These are phyloP conservation scores for Pythium graminicola DNA, from an alignment of 352 stramenopile genomes.

Conservation along the genomic window DNA sequence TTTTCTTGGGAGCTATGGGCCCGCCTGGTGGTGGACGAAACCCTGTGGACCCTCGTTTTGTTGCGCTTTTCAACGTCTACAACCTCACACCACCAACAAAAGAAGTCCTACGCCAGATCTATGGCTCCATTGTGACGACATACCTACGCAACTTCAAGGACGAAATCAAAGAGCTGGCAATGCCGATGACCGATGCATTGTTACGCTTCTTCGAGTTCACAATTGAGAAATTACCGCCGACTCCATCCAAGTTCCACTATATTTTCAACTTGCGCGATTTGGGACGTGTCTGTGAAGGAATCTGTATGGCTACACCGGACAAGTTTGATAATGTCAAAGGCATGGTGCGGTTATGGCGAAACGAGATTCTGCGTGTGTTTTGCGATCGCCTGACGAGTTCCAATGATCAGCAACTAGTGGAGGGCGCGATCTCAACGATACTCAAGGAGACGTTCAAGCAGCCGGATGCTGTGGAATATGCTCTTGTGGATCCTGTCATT, in stretches of 20 bases:
- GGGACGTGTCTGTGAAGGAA: slow-evolving; percentile 90
- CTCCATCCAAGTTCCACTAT: slow-evolving; percentile 90
- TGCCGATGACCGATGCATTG: slow-evolving; percentile 79
- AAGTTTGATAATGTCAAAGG: slow-evolving; percentile 59
- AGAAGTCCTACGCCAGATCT: slow-evolving; percentile 85
- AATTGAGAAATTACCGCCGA: slow-evolving; percentile 85
- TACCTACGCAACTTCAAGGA: slow-evolving; percentile 74
- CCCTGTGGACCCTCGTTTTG: slow-evolving; percentile 76
- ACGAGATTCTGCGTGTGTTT: slow-evolving; percentile 90
- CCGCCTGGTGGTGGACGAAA: slow-evolving; percentile 82
- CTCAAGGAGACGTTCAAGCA: slow-evolving; percentile 63
- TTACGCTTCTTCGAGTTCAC: slow-evolving; percentile 86
- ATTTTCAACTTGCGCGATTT: slow-evolving; percentile 93
- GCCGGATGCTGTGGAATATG: slow-evolving; percentile 48
- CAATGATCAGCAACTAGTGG: slow-evolving; percentile 83
- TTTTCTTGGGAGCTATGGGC: slow-evolving; percentile 76
- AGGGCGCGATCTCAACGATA: slow-evolving; percentile 67
- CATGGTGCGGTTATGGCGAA: slow-evolving; percentile 85
- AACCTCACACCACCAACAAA: slow-evolving; percentile 83
- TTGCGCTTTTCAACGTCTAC: slow-evolving; percentile 89
- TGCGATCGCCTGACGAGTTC: slow-evolving; percentile 86
- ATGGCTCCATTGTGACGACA: slow-evolving; percentile 83
- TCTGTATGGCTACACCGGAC: slow-evolving; percentile 87
- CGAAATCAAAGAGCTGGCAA: slow-evolving; percentile 57
- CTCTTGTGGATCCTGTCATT: slow-evolving; percentile 76